Base-by-base conservation (phyloP, 2,329 filamentous ascomycete species). In the Fonsecaea pugnacius region DNA sequence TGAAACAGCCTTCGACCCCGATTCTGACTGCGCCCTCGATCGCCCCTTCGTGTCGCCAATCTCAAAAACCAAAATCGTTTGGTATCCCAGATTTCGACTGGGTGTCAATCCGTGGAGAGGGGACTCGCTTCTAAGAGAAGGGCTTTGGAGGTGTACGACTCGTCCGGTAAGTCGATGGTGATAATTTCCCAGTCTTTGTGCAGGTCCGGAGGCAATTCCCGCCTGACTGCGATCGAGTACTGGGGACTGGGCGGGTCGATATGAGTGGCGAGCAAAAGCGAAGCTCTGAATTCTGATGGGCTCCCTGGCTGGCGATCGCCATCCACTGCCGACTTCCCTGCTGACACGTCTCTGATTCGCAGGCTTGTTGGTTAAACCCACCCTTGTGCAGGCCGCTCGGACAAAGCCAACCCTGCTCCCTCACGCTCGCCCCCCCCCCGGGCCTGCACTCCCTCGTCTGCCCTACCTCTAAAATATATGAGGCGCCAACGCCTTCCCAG, bases 401-500 rank as follows among this genome's bases (percentile, higher is more conserved):
- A 57, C 60, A 33, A 64, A 62, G 33, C 53, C 61, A 58, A 59
- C 62, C 66, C 57, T 60, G 59, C 59, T 51, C 27, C 62, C 62
- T 62, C 62, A 51, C 50, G 46, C 9, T 12, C 38, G 16, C 38
- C 38, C 38, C 38, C 61, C 66, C 60, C 52, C 65, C 51, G 62
- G 55, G 60, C 64, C 64, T 60, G 60, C 60, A 30, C 58, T 64
- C 61, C 43, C 36, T 60, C 61, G 64, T 62, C 64, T 56, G 55
- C 58, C 63, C 63, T 66, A 58, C 66, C 58, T 54, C 58, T 62
- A 66, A 51, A 66, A 59, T 66, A 68, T 68, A 68, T 68, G 66
- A 68, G 64, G 66, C 66, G 66, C 66, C 64, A 60, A 58, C 58
- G 63, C 66, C 63, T 66, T 64, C 66, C 63, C 66, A 68, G 64